A percentile compares a stretch with the other conserved stretches of the same genome.
These are phyloP conservation scores for Lecanoromycetidae sp. DNA, from an alignment of 2,329 filamentous ascomycete genomes.

Conservation along the genomic window DNA sequence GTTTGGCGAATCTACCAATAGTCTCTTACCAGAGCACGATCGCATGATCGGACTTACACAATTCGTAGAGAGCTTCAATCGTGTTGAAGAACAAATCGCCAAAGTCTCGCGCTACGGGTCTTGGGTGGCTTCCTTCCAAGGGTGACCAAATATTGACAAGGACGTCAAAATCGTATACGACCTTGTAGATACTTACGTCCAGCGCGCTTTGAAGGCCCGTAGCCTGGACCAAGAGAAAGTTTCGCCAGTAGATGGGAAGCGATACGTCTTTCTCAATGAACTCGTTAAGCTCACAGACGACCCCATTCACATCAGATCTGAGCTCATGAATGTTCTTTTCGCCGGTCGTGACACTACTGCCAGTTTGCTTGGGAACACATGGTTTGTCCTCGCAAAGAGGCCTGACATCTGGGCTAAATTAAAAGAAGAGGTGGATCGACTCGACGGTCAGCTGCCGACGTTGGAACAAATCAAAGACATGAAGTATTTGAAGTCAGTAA, in stretches of 20 bases:
- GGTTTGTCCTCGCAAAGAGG: slow-evolving; percentile 23
- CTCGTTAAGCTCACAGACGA: slow-evolving; percentile 26
- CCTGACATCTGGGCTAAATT: slow-evolving; percentile 21
- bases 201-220: no score
- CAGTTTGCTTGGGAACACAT: slow-evolving; percentile 24
- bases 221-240: no score
- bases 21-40: slow-evolving; percentile 23
- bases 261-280: slow-evolving; percentile 47
- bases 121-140: slow-evolving; percentile 21
- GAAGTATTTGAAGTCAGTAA: slow-evolving; percentile 46
- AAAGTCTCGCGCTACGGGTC: no score
- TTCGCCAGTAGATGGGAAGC: no score
- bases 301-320: slow-evolving; percentile 18
- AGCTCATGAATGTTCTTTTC: slow-evolving; percentile 27
- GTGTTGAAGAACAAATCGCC: slow-evolving; percentile 25
- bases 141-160: slow-evolving; percentile 19
- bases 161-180: slow-evolving; percentile 21
- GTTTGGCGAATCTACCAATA: slow-evolving; percentile 47
- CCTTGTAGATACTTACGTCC: slow-evolving; percentile 21
- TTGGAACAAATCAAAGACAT: slow-evolving; percentile 47
- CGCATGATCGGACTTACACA: slow-evolving; percentile 24
- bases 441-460: slow-evolving; percentile 33
- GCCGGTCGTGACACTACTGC: slow-evolving; percentile 30
- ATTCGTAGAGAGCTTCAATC: slow-evolving; percentile 27
- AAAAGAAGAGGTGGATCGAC: slow-evolving; percentile 18